Evolutionary conservation across 495 filamentous ascomycete species (phyloP).

Genomic region (Staphylotrichum tortipilum): DNA sequence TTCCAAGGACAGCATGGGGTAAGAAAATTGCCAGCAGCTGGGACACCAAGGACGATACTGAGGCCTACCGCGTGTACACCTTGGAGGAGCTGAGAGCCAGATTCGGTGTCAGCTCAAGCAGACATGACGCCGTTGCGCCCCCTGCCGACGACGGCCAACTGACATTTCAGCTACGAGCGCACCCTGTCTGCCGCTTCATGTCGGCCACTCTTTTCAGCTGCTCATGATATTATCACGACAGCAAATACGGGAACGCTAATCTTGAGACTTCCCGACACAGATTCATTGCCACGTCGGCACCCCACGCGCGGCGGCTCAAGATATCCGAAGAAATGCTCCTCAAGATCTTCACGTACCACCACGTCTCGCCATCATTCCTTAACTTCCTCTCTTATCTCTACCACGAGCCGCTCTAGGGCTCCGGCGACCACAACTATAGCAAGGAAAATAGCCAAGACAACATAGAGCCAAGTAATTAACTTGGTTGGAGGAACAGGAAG

Average conservation of each 20-base stretch:
- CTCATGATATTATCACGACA: too few species aligned
- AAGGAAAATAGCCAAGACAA: too few species aligned
- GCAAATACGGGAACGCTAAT: too few species aligned
- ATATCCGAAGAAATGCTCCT: neutral
- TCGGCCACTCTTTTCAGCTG: too few species aligned
- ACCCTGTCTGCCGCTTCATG: neutral
- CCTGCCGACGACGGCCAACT: neutral
- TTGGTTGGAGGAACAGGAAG: too few species aligned
- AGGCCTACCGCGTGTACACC: neutral
- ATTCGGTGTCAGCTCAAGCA: neutral
- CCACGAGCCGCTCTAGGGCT: neutral
- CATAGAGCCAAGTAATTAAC: too few species aligned
- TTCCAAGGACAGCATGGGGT: neutral
- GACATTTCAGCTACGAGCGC: neutral
- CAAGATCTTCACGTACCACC: neutral
- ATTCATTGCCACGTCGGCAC: neutral
- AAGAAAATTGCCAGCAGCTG: neutral
- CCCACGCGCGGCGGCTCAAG: neutral
- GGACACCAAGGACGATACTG: neutral
- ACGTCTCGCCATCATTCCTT: neutral
- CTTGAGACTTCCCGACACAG: neutral
- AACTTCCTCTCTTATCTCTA: neutral
- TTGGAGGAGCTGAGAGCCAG: neutral
- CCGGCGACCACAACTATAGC: neutral
- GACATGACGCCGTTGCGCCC: too few species aligned